These are phyloP conservation scores for Penicillium robsamsonii DNA, from an alignment of 495 filamentous ascomycete genomes.

Conservation along the genomic window DNA sequence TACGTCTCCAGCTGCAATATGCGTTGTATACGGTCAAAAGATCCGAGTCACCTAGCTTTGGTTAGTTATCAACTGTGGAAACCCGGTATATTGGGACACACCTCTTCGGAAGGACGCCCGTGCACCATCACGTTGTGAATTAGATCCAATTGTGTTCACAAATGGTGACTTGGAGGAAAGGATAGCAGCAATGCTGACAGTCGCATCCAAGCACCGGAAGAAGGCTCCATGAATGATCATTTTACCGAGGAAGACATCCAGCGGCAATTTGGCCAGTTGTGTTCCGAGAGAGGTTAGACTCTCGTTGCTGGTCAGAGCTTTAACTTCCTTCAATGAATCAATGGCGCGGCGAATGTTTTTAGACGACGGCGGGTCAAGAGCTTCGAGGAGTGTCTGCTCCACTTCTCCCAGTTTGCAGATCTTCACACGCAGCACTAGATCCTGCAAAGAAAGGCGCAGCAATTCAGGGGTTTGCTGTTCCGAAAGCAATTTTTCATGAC, in stretches of 20 bases:
- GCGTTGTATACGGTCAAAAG: conserved; percentile 90
- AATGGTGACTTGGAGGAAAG: conserved; percentile 95
- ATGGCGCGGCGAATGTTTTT: conserved; percentile 92
- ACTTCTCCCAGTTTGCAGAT: conserved; percentile 92
- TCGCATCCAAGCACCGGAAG: conserved; percentile 87
- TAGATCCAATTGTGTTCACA: conserved; percentile 75
- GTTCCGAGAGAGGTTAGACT: conserved; percentile 82
- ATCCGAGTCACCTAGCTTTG: conserved; percentile 72
- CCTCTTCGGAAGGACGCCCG: conserved; percentile 72
- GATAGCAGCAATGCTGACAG: conserved; percentile 86
- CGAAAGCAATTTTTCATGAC: conserved; percentile 75
- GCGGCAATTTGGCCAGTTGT: conserved; percentile 81
- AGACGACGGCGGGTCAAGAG: conserved; percentile 81
- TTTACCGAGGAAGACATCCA: conserved; percentile 94
- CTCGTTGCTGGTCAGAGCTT: conserved; percentile 76
- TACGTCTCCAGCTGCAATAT: conserved; percentile 80
- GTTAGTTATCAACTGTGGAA: conserved; percentile 16
- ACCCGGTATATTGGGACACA: conserved; percentile 14
- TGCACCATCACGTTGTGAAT: conserved; percentile 73
- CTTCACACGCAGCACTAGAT: conserved; percentile 93
- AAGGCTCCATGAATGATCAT: conserved; percentile 78
- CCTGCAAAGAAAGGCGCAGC: conserved; percentile 88
- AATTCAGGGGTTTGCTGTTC: conserved; percentile 96
- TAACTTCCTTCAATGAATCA: conserved; percentile 88
- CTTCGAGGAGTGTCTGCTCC: conserved; percentile 83